Base-by-base conservation (phyloP, 75 land plant genomes). In the Pseudotsuga menziesii region DNA sequence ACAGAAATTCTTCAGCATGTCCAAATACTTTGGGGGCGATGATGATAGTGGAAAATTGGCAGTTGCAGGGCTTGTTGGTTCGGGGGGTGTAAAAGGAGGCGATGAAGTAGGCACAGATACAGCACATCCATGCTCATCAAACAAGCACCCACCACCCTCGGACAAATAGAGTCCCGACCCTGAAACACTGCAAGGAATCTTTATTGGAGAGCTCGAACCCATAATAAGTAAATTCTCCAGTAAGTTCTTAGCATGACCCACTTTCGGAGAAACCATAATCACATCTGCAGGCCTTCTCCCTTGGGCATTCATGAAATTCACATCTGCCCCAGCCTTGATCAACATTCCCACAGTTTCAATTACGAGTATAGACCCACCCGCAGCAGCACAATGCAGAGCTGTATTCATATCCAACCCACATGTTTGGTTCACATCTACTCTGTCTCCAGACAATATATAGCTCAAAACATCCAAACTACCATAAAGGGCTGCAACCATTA, bases 341-440 rank as follows among this genome's bases (percentile, higher is more conserved):
- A 93, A 75, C 39, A 87, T 74, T 80, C 79, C 80, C 19, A 86
- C 91, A 29, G 76, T 57, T 75, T 87, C 87, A 23, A 75, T 39
- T 0, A 84, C 79, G 32, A 76, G 19, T 22, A 17, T 7, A 36
- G 89, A 78, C n/a, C 89, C 83, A 19, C 87, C 89, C 15, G 75
- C 70, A 14, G 78, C 89, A 3, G 87, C 89, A 74, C 80, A 87
- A 77, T 93, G 96, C 48, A 93, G 88, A 22, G 94, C 90, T 27
- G 94, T 90, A 26, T 78, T 76, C 56, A 76, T 73, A 67, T 86
- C 92, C 0, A 80, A 79, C 9, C 87, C 89, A 61, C 80, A 87
- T 17, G 69, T 76, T 35, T 72, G 57, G 76, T 85, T 83, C 15
- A 87, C 85, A 69, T 87, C 89, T 27, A 58, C 58, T 4, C 62